Base-by-base conservation (phyloP, 192 early-diverging fungal genomes). In the Globomyces pollinis-pini region DNA sequence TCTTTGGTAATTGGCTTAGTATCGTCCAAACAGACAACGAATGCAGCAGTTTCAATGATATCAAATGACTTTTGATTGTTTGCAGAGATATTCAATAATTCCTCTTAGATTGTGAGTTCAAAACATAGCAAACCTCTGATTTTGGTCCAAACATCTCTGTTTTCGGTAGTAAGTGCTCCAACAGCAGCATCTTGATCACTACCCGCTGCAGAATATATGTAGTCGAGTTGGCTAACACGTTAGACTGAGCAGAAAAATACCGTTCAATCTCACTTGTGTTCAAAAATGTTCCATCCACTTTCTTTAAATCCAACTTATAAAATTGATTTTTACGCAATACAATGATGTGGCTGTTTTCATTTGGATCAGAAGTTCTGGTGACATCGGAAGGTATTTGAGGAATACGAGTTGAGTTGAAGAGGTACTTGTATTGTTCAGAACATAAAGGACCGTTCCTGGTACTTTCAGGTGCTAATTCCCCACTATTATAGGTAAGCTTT, bases 351-450 rank as follows among this genome's bases (percentile, higher is more conserved):
- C 84, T 79, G 79, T 94, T 88, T 50, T 71, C 65, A 2, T 63
- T 57, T 41, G 91, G 88, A 47, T 91, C 88, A 49, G 79, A 85
- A 5, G 72, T 78, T 18, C 74, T 72, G 41, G 88, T 91, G 58
- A 77, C 72, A 69, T 99, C 96, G 9, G 85, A 83, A 3, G 91
- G 91, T 68, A 86, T 86, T 60, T 72, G 65, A 33, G 96, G 94
- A 52, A 94, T 84, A 55, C 96, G 89, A 71, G 87, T 89, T 32
- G 91, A 84, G 71, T 96, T 93, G 83, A 99, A 99, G 89, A 99
- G 84, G 74, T 85, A 94, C 71, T 90, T 87, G 83, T 94, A 96
- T 56, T 91, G 90, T 59, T 90, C 71, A 75, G 86, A 87, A 69
- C 89, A 92, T 63, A 99, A 70, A 21, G 94, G 87, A 12, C 76